A percentile compares a stretch with the other conserved stretches of the same genome.
Conservation (phyloP, 2,329 filamentous ascomycete genomes). For the Aspergillus sp. region DNA sequence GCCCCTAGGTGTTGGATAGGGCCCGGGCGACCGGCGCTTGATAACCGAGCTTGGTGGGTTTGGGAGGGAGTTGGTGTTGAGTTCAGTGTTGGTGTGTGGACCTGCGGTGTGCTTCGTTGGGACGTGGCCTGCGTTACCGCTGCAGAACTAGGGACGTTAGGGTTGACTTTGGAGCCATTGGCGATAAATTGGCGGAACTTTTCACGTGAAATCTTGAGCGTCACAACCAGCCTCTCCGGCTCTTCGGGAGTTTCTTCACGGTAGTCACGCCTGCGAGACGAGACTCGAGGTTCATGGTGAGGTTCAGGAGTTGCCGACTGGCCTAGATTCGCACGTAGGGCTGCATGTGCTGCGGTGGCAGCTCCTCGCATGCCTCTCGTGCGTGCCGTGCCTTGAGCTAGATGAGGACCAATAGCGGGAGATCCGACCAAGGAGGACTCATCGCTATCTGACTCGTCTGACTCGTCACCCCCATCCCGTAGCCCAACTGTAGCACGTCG, state of each 20-base stretch:
- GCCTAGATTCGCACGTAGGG: constrained; percentile 71
- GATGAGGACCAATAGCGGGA: constrained; percentile 71
- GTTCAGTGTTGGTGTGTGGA: constrained; percentile 51
- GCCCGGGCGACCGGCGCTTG: constrained; percentile 25
- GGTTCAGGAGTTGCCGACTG: constrained; percentile 89
- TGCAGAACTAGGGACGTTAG: constrained; percentile 40
- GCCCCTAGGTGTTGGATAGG: constrained; percentile 43
- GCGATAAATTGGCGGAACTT: constrained; percentile 68
- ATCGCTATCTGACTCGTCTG: constrained; percentile 89
- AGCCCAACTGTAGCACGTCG: constrained; percentile 59
- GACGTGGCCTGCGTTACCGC: constrained; percentile 45
- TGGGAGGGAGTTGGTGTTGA: constrained; percentile 51
- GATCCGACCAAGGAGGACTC: constrained; percentile 77
- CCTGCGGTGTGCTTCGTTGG: constrained; percentile 48
- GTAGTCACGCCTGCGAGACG: constrained; percentile 62
- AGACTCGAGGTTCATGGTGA: constrained; percentile 69
- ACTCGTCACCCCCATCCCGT: constrained; percentile 66
- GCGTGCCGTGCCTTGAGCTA: constrained; percentile 70
- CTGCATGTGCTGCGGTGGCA: constrained; percentile 79
- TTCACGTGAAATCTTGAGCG: constrained; percentile 69
- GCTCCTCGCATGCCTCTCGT: constrained; percentile 88
- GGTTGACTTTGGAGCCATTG: constrained; percentile 40
- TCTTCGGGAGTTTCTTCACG: constrained; percentile 79
- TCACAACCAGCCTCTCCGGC: constrained; percentile 68
- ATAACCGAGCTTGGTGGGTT: constrained; percentile 28